phyloP scores from a whole-genome alignment of 805 yeast genomes.

The Saccharomycopsis amapae region DNA sequence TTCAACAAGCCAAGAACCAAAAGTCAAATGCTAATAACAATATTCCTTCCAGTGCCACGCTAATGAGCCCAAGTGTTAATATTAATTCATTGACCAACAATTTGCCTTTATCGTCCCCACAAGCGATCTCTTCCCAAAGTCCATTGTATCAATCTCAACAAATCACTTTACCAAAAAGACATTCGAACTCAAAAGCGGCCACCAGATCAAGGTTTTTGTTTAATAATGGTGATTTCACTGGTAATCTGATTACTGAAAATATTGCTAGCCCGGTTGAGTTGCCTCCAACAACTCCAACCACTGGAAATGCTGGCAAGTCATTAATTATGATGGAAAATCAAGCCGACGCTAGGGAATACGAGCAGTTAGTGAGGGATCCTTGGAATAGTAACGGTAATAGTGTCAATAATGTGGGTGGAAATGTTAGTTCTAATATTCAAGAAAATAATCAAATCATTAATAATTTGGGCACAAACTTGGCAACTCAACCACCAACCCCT shows the following conservation, averaged over 20 bases:
- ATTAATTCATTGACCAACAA: no score
- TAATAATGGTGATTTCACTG: conserved; percentile 2
- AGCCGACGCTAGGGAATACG: conserved; percentile 41
- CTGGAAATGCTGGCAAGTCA: conserved; percentile 36
- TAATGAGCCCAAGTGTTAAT: conserved; percentile 8
- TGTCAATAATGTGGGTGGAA: conserved; percentile 15
- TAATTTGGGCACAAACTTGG: conserved; percentile 15
- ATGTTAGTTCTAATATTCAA: conserved; percentile 32
- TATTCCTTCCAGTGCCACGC: neutral
- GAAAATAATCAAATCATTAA: conserved; percentile 26
- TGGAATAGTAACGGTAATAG: conserved; percentile 13
- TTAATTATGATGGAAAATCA: conserved; percentile 40
- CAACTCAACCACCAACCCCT: conserved; percentile 14
- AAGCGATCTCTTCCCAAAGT: conserved; percentile 2
- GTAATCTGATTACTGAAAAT: conserved; percentile 14
- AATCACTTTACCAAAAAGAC: conserved; percentile 16
- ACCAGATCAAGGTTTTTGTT: conserved; percentile 17
- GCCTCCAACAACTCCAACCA: conserved; percentile 23
- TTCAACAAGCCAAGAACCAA: conserved; percentile 3
- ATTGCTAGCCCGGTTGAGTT: conserved; percentile 14
- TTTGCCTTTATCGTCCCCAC: conserved; percentile 4
- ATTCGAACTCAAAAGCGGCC: conserved; percentile 10
- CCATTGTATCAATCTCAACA: conserved; percentile 9
- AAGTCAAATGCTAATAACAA: conserved; percentile 1
- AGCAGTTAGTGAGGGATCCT: conserved; percentile 37